phyloP scores from a whole-genome alignment of 225 moss, liverwort and hornwort species.

The Straminergon stramineum region DNA sequence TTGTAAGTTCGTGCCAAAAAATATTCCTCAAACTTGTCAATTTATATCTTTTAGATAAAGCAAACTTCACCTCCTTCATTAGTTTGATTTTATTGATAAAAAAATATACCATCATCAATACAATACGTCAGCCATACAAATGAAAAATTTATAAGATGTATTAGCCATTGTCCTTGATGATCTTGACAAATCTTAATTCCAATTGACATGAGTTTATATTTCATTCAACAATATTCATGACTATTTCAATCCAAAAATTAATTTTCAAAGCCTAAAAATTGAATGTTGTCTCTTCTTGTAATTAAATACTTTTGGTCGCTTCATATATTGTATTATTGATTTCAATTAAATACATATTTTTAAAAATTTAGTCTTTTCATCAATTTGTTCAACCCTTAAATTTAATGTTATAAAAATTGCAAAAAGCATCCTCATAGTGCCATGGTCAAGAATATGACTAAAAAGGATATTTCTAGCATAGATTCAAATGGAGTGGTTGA shows the following conservation, averaged over 20 bases:
- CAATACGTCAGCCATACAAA: not conserved
- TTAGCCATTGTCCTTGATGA: not conserved
- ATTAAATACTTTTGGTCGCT: not conserved
- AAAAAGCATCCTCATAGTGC: not conserved
- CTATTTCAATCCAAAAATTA: not conserved
- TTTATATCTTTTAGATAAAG: not conserved
- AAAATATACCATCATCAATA: not conserved
- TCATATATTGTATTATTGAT: not conserved
- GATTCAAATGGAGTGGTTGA: too few species aligned
- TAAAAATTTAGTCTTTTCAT: too few species aligned
- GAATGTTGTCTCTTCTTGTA: not conserved
- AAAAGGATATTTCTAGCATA: too few species aligned
- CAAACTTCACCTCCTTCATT: not conserved
- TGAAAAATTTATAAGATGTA: not conserved
- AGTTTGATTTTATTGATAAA: not conserved
- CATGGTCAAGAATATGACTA: not conserved
- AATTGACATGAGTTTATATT: not conserved
- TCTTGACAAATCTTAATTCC: not conserved
- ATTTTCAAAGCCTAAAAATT: not conserved
- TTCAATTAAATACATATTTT: not conserved
- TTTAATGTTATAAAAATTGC: not conserved
- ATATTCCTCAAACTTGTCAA: not conserved
- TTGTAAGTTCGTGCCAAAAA: not conserved
- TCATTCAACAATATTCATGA: not conserved
- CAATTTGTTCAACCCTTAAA: not conserved